Conservation (phyloP, 768 basidiomycete genomes). For the Termitomyces sp. region DNA sequence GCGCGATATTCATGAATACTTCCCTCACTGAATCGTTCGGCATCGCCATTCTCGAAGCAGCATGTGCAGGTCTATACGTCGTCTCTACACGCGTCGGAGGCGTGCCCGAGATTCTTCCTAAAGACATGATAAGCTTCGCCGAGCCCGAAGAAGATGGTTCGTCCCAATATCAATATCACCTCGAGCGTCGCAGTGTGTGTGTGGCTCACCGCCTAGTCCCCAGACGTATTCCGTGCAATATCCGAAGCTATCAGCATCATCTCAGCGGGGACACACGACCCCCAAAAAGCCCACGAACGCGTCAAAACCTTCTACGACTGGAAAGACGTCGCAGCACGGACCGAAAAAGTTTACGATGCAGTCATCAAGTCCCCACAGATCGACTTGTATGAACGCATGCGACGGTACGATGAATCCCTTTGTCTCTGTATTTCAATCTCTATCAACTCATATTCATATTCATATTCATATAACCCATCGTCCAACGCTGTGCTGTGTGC, state of each 20-base stretch:
- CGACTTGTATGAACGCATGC: slow-evolving; percentile 76
- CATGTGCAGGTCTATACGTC: slow-evolving; percentile 90
- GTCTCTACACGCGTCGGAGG: slow-evolving; percentile 95
- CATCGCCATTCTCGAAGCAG: slow-evolving; percentile 96
- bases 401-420: slow-evolving; percentile 43
- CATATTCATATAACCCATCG: too few relatives aligned
- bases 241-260: slow-evolving; percentile 77
- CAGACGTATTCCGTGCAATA: slow-evolving; percentile 85
- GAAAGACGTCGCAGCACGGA: slow-evolving; percentile 73
- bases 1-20: slow-evolving; percentile 92
- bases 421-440: too few relatives aligned
- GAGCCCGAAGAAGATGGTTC: slow-evolving; percentile 90
- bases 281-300: slow-evolving; percentile 69
- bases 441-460: too few relatives aligned
- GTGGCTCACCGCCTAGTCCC: not conserved
- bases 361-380: slow-evolving; percentile 60
- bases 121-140: slow-evolving; percentile 95
- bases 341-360: slow-evolving; percentile 76
- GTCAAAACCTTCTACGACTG: slow-evolving; percentile 87
- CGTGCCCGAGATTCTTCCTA: slow-evolving; percentile 90
- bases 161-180: slow-evolving; percentile 15
- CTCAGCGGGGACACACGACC: slow-evolving; percentile 65
- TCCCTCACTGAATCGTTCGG: slow-evolving; percentile 96
- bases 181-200: not conserved
- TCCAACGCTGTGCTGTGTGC: not conserved